These are phyloP conservation scores for Atalantia buxifolia DNA, from an alignment of 345 rosid genomes.

Conservation along the genomic window DNA sequence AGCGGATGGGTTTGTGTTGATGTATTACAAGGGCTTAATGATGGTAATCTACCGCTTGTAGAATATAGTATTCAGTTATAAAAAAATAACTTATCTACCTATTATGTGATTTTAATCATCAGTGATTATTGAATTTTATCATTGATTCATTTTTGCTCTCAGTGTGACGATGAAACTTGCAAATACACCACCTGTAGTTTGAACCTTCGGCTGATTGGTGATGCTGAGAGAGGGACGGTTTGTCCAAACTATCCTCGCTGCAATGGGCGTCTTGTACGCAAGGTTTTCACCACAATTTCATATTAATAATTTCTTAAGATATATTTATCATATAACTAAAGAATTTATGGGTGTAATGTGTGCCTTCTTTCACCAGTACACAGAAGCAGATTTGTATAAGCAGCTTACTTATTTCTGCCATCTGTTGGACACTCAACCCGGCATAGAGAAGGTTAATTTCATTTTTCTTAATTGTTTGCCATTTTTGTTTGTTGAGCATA, in stretches of 20 bases:
- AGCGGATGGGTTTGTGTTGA: constrained; percentile 66
- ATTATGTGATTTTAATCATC: not conserved
- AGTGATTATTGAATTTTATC: not conserved
- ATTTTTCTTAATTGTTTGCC: not conserved
- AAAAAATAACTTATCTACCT: not conserved
- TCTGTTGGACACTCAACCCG: constrained; percentile 59
- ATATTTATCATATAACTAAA: not conserved
- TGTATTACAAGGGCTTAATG: constrained; percentile 85
- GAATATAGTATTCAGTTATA: not conserved
- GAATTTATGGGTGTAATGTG: not conserved
- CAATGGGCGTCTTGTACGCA: constrained; percentile 70
- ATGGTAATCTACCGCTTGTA: constrained; percentile 49
- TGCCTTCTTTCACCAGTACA: constrained; percentile 43
- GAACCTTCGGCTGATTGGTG: constrained; percentile 67
- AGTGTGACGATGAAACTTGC: constrained; percentile 99
- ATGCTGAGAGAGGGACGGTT: constrained; percentile 90
- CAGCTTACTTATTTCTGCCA: constrained; percentile 85
- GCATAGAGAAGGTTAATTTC: constrained; percentile 64
- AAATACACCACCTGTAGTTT: constrained; percentile 68
- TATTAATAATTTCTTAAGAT: not conserved
- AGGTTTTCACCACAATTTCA: constrained; percentile 37
- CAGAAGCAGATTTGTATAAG: constrained; percentile 89
- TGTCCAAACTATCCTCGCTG: constrained; percentile 95
- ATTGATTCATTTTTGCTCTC: constrained; percentile 9
- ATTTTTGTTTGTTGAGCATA: not conserved